Evolutionary conservation across 2,329 filamentous ascomycete species (phyloP).

Genomic region (Neopestalotiopsis sp.): DNA sequence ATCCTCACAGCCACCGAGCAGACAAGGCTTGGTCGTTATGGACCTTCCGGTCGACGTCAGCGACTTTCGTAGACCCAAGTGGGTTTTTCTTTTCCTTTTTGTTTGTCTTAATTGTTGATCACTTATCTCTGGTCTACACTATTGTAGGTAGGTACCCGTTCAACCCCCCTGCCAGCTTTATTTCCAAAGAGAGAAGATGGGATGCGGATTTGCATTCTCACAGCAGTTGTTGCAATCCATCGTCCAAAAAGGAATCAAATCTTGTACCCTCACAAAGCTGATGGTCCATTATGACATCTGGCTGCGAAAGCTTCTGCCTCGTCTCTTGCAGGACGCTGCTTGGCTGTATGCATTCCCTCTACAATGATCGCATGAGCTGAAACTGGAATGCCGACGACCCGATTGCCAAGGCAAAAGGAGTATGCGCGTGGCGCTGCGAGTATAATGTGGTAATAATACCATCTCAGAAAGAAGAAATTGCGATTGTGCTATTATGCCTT

Average conservation of each 20-base stretch:
- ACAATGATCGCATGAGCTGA: not conserved
- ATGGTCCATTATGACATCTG: not conserved
- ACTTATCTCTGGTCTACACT: no score
- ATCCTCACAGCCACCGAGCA: not conserved
- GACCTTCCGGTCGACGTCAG: not conserved
- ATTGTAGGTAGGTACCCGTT: no score
- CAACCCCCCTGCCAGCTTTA: no score
- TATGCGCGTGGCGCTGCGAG: not conserved
- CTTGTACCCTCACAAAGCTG: not conserved
- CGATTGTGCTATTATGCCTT: not conserved
- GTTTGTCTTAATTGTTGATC: no score
- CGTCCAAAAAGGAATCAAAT: not conserved
- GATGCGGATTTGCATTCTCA: not conserved
- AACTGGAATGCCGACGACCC: not conserved
- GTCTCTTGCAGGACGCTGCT: not conserved
- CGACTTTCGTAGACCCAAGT: not conserved
- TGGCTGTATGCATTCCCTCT: not conserved
- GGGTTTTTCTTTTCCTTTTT: not conserved
- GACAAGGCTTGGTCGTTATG: not conserved
- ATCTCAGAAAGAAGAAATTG: not conserved
- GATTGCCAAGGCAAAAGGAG: not conserved
- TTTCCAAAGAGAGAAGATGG: no score
- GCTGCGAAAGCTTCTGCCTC: not conserved
- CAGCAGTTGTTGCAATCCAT: not conserved
- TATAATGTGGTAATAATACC: not conserved